Conservation (phyloP, 192 early-diverging fungal genomes). For the Backusella luteola region DNA sequence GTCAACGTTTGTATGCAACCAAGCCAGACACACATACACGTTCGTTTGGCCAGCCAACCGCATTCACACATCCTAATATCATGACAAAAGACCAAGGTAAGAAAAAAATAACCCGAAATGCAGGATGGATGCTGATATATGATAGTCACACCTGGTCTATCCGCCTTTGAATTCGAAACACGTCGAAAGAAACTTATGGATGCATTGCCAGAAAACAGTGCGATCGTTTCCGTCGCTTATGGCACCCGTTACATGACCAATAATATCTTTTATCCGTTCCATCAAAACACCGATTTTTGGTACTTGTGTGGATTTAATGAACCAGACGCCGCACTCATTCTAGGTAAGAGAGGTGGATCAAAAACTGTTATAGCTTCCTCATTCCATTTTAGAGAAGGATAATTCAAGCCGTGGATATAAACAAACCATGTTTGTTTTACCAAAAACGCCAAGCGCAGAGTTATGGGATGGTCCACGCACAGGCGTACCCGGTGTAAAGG, state of each 20-base stretch:
- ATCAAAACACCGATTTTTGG: conserved; percentile 89
- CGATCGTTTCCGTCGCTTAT: conserved; percentile 72
- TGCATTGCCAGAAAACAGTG: conserved; percentile 60
- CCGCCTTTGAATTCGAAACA: conserved; percentile 70
- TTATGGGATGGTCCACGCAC: conserved; percentile 92
- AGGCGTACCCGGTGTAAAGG: conserved; percentile 73
- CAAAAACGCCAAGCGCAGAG: conserved; percentile 70
- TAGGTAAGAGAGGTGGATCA: conserved; percentile 47
- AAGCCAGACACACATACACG: conserved; percentile 24
- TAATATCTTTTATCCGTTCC: conserved; percentile 93
- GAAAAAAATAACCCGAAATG: neutral
- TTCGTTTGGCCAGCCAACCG: conserved; percentile 76
- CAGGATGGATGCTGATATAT: neutral
- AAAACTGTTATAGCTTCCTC: no score
- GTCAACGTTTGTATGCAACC: conserved; percentile 6
- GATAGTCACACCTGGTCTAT: conserved; percentile 77
- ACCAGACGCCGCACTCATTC: conserved; percentile 74
- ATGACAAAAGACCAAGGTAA: conserved; percentile 69
- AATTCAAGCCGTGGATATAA: conserved; percentile 64
- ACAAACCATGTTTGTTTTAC: conserved; percentile 86
- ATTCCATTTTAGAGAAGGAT: conserved; percentile 36
- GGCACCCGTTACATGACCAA: conserved; percentile 82
- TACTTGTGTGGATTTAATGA: conserved; percentile 91
- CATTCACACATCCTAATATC: conserved; percentile 81
- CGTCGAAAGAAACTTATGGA: conserved; percentile 67